Evolutionary conservation across 257 asterid species (phyloP).

Genomic region (Fraxinus americana): DNA sequence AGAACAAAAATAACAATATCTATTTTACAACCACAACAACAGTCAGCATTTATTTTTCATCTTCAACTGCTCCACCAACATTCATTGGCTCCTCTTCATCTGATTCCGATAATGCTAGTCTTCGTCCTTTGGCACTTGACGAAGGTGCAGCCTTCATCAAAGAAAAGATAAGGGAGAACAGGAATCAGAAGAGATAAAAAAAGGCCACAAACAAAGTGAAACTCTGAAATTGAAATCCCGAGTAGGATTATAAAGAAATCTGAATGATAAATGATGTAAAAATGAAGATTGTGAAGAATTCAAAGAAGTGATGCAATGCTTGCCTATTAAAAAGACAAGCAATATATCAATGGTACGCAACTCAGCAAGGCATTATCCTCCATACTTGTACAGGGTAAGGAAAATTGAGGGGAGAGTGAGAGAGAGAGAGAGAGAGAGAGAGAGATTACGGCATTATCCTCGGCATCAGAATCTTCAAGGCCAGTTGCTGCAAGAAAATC

Average conservation of each 20-base stretch:
- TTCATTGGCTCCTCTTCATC: constrained; percentile 48
- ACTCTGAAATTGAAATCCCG: background rate
- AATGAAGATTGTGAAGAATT: too few species aligned
- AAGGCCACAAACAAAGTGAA: background rate
- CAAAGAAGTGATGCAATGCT: too few species aligned
- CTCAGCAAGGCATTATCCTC: too few species aligned
- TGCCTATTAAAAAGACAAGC: too few species aligned
- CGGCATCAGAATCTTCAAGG: constrained; percentile 68
- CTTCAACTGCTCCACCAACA: too few species aligned
- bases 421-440: background rate
- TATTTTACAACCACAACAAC: too few species aligned
- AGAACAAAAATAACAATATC: too few species aligned
- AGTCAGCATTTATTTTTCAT: too few species aligned
- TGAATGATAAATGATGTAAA: background rate
- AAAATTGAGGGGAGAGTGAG: constrained; percentile 13
- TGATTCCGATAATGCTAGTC: constrained; percentile 52
- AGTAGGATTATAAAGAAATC: background rate
- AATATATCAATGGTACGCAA: background rate
- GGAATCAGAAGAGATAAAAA: background rate
- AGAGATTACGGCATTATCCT: constrained; percentile 40
- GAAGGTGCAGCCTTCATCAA: constrained; percentile 43
- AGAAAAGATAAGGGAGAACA: background rate
- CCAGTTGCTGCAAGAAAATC: constrained; percentile 58
- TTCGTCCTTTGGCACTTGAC: constrained; percentile 38
- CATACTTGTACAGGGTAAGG: too few species aligned